These are phyloP conservation scores for Ophiocordyceps camponoti-saundersi DNA, from an alignment of 2,329 filamentous ascomycete species.

Conservation along the genomic window DNA sequence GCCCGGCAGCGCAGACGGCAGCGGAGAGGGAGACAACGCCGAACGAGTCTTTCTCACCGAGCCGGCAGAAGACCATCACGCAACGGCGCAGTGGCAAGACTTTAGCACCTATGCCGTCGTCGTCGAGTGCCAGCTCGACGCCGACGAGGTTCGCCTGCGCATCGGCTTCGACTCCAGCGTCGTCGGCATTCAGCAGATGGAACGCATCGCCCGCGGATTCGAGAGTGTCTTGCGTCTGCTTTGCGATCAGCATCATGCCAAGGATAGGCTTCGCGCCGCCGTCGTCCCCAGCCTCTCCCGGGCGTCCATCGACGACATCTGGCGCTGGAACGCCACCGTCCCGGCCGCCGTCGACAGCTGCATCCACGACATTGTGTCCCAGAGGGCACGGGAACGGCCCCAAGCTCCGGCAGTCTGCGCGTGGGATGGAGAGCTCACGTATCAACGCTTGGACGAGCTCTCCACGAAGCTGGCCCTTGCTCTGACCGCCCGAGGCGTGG, in stretches of 20 bases:
- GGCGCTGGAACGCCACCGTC: constrained; percentile 5
- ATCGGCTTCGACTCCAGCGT: constrained; percentile 4
- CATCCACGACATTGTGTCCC: constrained; percentile 5
- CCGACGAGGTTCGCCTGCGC: constrained; percentile 2
- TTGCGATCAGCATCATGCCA: not conserved
- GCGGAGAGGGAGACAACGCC: not conserved
- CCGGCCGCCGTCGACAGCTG: constrained; percentile 5
- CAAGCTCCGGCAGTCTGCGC: constrained; percentile 7
- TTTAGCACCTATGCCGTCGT: constrained; percentile 5
- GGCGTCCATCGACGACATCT: constrained; percentile 5
- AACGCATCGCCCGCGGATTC: constrained; percentile 1
- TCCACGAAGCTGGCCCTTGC: constrained; percentile 1
- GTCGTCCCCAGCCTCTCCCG: constrained; percentile 1
- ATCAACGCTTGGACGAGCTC: constrained; percentile 3
- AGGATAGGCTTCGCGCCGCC: constrained; percentile 2
- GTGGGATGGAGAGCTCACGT: constrained; percentile 10
- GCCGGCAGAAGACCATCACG: not conserved
- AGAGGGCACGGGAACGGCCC: constrained; percentile 4
- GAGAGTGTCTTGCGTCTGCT: constrained; percentile 4
- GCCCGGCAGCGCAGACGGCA: constrained; percentile 1
- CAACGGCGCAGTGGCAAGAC: constrained; percentile 1
- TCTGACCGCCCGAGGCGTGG: constrained; percentile 2
- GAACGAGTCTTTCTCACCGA: constrained; percentile 1
- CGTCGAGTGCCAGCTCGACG: constrained; percentile 4
- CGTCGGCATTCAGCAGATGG: constrained; percentile 2